A percentile compares a stretch with the other conserved stretches of the same genome.
Evolutionary conservation across 192 early-diverging fungal species (phyloP).

Genomic region (Linnemannia exigua): DNA sequence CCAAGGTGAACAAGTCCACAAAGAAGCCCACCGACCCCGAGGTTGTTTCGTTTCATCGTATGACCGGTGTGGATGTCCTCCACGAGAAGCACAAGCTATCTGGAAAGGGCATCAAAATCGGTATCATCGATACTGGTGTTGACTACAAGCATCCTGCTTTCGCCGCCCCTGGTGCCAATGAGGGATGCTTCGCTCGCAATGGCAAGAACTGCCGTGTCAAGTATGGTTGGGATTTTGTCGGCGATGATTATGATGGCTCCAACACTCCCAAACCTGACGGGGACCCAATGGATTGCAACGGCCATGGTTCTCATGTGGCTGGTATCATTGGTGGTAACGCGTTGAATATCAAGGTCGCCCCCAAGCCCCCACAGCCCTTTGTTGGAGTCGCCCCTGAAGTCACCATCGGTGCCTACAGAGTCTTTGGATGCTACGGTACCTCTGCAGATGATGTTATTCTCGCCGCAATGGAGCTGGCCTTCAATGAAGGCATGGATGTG

Average conservation of each 20-base stretch:
- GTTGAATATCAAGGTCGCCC: slow-evolving; percentile 24
- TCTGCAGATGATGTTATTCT: slow-evolving; percentile 68
- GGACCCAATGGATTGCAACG: slow-evolving; percentile 64
- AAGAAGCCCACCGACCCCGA: neutral
- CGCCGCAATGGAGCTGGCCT: slow-evolving; percentile 63
- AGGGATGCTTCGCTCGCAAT: slow-evolving; percentile 62
- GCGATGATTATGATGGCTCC: slow-evolving; percentile 56
- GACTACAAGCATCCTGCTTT: slow-evolving; percentile 67
- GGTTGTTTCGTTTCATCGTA: slow-evolving; percentile 38
- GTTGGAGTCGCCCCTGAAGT: slow-evolving; percentile 85
- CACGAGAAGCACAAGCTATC: slow-evolving; percentile 58
- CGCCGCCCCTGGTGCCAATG: slow-evolving; percentile 36
- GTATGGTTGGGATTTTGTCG: slow-evolving; percentile 64
- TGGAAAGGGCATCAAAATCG: slow-evolving; percentile 67
- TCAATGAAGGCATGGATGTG: slow-evolving; percentile 63
- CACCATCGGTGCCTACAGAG: slow-evolving; percentile 70
- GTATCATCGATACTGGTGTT: slow-evolving; percentile 65
- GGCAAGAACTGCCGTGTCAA: slow-evolving; percentile 60
- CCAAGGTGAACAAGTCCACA: neutral
- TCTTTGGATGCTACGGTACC: slow-evolving; percentile 69
- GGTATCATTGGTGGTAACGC: slow-evolving; percentile 73
- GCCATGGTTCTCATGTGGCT: slow-evolving; percentile 63
- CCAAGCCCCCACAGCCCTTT: slow-evolving; percentile 57
- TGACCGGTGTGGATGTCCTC: slow-evolving; percentile 60
- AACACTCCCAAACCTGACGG: slow-evolving; percentile 45